Evolutionary conservation across 495 filamentous ascomycete genomes (phyloP).

Genomic region (Darksidea phi): DNA sequence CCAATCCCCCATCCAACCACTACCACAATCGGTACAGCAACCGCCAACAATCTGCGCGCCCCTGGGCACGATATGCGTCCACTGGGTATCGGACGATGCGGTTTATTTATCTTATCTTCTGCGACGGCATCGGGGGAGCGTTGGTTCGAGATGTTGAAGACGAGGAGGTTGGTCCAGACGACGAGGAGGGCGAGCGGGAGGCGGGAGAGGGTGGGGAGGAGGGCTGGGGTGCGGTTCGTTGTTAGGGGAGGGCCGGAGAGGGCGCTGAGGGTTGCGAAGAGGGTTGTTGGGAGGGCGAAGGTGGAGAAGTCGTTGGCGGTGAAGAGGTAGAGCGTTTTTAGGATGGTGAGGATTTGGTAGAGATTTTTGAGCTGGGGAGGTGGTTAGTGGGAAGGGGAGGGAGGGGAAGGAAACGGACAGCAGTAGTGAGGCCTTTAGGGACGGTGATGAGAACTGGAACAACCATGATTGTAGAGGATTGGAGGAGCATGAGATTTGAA

Average conservation of each 20-base stretch:
- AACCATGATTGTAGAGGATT: too few relatives aligned
- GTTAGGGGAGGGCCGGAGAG: conserved; percentile 11
- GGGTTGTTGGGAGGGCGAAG: conserved; percentile 22
- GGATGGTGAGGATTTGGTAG: background rate
- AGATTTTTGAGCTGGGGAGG: too few relatives aligned
- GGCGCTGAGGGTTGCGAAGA: conserved; percentile 13
- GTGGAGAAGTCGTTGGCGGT: conserved; percentile 39
- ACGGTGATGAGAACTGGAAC: too few relatives aligned
- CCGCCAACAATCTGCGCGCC: background rate
- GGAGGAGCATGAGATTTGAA: too few relatives aligned
- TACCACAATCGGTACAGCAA: background rate
- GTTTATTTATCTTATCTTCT: conserved; percentile 26
- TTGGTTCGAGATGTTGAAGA: conserved; percentile 26
- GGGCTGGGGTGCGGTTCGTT: background rate
- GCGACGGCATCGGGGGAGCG: conserved; percentile 1
- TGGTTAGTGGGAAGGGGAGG: background rate
- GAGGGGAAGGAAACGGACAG: too few relatives aligned
- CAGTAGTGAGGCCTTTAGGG: too few relatives aligned
- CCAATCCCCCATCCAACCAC: background rate
- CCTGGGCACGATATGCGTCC: background rate
- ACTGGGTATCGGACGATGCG: conserved; percentile 12
- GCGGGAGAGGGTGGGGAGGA: background rate
- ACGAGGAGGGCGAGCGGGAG: background rate
- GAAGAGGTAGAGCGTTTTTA: conserved; percentile 38
- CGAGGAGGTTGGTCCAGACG: conserved; percentile 12